Evolutionary conservation across 1,139 yeast species (phyloP), one percentile per base, ranked within the genome.

Genomic region (Taphrina populina): DNA sequence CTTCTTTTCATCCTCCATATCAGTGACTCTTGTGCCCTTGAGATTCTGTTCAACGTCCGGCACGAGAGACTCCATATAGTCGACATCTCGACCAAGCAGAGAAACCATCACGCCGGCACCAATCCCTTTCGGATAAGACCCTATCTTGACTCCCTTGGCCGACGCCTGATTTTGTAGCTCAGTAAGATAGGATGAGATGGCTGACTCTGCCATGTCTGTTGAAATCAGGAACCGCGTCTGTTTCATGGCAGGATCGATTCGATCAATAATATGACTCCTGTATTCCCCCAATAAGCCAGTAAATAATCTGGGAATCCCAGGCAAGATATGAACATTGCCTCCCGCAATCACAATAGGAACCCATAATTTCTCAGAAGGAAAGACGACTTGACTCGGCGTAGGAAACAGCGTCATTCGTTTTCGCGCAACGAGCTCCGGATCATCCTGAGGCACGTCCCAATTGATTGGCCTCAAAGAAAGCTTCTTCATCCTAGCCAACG

Each of bases 101-200:
- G 49, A 41, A 10, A 52, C 37, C 56, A 52, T 82, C 56, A 81
- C 70, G 1, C 79, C 76, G 33, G 21, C 32, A 70, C 79, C 76
- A 13, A 76, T 75, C 69, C 80, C 74, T 67, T 87, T 95, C 0
- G 95, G 95, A 65, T 88, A 88, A 37, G 90, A 82, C 2, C 95
- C 95, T 45, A 88, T 73, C 66, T 87, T 87, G 55, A 87, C 74
- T 3, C 69, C 67, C 19, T 69, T 63, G 2, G 74, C 75, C 54
- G 71, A 71, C 40, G 78, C 77, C 45, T 72, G 68, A 0, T 67
- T 63, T 63, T 85, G 94, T 45, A 83, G 67, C 1, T 69, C 67
- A 1, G 78, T 65, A 59, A 88, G 72, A 59, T 73, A 79, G 3
- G 84, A 81, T 0, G 95, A 92, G 64, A 87, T 76, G 57, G 75